Evolutionary conservation across 2,329 filamentous ascomycete genomes (phyloP).

Genomic region (Alternaria gansuensis): DNA sequence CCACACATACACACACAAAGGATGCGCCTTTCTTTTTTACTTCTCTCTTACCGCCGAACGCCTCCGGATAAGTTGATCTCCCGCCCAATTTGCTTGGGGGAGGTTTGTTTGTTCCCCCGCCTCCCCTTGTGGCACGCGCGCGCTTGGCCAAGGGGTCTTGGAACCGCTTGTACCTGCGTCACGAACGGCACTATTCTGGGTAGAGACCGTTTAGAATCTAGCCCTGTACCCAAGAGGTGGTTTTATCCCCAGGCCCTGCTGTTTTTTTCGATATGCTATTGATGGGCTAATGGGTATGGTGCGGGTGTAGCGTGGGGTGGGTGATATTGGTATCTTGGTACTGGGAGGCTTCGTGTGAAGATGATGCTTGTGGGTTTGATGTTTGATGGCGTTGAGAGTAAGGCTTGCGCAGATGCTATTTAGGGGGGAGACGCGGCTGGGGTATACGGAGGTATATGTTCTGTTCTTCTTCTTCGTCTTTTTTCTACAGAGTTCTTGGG

Average conservation of each 20-base stretch:
- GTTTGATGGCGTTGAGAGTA: constrained; percentile 2
- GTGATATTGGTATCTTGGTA: neutral
- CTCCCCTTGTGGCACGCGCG: neutral
- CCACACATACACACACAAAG: neutral
- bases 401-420: neutral
- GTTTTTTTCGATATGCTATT: constrained; percentile 15
- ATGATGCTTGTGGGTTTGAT: neutral
- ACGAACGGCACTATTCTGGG: constrained; percentile 7
- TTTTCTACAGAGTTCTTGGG: neutral
- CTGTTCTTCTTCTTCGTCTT: neutral
- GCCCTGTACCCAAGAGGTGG: constrained; percentile 8
- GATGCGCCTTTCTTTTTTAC: neutral
- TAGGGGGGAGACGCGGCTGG: neutral
- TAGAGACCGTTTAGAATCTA: neutral
- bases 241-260: neutral
- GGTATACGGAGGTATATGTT: neutral
- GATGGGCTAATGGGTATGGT: constrained; percentile 12
- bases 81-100: constrained; percentile 2
- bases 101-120: neutral
- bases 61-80: constrained; percentile 7
- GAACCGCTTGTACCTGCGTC: constrained; percentile 12
- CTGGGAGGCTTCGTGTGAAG: neutral
- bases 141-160: neutral
- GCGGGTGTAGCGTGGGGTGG: constrained; percentile 10
- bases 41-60: neutral